Conservation (phyloP, 768 basidiomycete genomes). For the Phaeotremella skinneri region DNA sequence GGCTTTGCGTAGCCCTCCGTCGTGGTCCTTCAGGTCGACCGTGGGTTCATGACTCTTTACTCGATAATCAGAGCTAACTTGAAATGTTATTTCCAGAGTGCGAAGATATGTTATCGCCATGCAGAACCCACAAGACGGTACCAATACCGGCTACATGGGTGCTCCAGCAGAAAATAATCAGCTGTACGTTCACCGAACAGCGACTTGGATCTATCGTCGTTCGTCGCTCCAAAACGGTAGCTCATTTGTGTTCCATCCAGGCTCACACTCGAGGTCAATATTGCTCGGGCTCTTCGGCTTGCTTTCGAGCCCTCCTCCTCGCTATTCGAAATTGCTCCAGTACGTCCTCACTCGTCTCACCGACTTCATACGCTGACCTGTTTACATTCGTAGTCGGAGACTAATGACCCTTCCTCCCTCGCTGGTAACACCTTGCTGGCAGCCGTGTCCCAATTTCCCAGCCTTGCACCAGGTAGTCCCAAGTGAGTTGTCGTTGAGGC, state of each 20-base stretch:
- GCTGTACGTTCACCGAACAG: slow-evolving; percentile 8
- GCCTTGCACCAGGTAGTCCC: not conserved
- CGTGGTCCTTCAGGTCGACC: not conserved
- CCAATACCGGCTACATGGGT: slow-evolving; percentile 19
- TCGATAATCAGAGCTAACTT: not conserved
- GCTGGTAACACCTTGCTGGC: not conserved
- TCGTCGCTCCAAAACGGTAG: not conserved
- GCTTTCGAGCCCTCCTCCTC: not conserved
- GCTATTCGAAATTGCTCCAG: slow-evolving; percentile 4
- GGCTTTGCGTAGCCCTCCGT: not conserved
- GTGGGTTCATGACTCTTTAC: not conserved
- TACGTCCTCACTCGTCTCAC: not conserved
- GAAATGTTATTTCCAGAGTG: not conserved
- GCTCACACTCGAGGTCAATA: not conserved
- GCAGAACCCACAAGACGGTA: slow-evolving; percentile 18
- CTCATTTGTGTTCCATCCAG: too few species aligned
- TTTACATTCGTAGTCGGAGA: not conserved
- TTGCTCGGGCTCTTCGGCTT: not conserved
- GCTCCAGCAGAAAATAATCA: slow-evolving; percentile 3
- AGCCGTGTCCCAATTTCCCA: not conserved
- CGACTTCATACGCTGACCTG: not conserved
- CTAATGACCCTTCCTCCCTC: not conserved
- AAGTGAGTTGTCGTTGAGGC: slow-evolving; percentile 5
- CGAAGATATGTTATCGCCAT: slow-evolving; percentile 14
- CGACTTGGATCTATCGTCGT: not conserved